Evolutionary conservation across 1,284 basidiomycete species (phyloP).

Genomic region (Irpex lacteus): DNA sequence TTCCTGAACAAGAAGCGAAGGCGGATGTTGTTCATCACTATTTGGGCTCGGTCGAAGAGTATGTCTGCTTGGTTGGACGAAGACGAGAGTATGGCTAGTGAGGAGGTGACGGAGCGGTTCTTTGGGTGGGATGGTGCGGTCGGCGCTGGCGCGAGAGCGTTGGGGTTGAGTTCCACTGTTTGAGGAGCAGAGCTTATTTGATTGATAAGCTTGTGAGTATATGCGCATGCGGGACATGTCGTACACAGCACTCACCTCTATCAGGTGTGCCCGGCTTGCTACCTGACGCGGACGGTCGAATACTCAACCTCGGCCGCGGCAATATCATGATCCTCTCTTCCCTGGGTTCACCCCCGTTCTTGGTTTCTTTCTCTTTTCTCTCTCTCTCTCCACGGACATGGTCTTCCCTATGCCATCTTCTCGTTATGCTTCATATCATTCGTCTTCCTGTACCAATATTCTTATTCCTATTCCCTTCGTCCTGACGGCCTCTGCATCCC

Average conservation of each 20-base stretch:
- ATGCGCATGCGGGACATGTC: conserved; percentile 4
- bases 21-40: conserved; percentile 89
- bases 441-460: neutral
- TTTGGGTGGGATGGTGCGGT: conserved; percentile 71
- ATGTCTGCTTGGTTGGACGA: conserved; percentile 53
- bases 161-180: conserved; percentile 47
- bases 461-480: neutral
- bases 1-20: conserved; percentile 94
- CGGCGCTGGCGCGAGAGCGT: conserved; percentile 73
- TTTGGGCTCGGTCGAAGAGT: conserved; percentile 84
- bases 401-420: neutral
- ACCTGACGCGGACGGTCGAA: neutral
- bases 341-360: neutral
- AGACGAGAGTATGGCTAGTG: conserved; percentile 17
- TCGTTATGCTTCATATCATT: neutral
- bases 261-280: neutral
- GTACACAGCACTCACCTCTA: neutral
- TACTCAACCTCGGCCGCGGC: neutral
- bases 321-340: neutral
- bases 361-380: neutral
- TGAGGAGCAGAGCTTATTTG: neutral
- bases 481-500: neutral
- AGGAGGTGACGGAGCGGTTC: conserved; percentile 47
- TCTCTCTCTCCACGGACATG: neutral
- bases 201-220: neutral